phyloP scores from a whole-genome alignment of 225 moss, liverwort and hornwort genomes.

The Sphagnum tenellum region DNA sequence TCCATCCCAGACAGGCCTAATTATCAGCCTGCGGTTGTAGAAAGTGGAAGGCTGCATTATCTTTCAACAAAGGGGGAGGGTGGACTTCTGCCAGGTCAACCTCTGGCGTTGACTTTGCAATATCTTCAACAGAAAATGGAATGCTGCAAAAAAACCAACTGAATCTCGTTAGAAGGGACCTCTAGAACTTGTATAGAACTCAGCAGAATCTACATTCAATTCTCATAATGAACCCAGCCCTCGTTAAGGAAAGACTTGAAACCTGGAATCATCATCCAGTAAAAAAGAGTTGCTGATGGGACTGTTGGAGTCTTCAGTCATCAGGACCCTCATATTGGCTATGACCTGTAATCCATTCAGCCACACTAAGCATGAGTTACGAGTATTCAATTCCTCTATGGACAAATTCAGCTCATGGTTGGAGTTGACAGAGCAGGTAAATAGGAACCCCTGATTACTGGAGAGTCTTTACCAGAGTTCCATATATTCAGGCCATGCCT shows the following conservation, averaged over 20 bases:
- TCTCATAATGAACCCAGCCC: too few relatives aligned
- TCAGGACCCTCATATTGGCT: constrained; percentile 84
- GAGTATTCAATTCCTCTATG: too few relatives aligned
- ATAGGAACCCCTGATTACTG: too few relatives aligned
- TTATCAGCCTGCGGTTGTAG: constrained; percentile 72
- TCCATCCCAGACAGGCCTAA: constrained; percentile 1
- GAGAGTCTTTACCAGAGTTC: too few relatives aligned
- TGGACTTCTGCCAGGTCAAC: constrained; percentile 89
- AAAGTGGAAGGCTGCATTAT: constrained; percentile 88
- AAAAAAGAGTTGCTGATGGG: constrained; percentile 89
- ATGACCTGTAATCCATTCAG: constrained; percentile 46
- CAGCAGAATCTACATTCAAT: not conserved
- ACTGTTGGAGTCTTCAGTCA: constrained; percentile 90
- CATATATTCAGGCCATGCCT: too few relatives aligned
- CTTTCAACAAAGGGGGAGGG: constrained; percentile 81
- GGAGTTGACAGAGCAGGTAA: too few relatives aligned
- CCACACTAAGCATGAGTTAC: not conserved
- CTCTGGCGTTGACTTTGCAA: constrained; percentile 81
- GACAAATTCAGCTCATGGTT: too few relatives aligned
- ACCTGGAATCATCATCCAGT: constrained; percentile 94
- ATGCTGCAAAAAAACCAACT: constrained; percentile 49
- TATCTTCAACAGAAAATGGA: constrained; percentile 90
- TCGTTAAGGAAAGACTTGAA: too few relatives aligned
- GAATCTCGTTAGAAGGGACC: not conserved
- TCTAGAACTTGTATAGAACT: not conserved